These are phyloP conservation scores for Rhynchosporium secalis DNA, from an alignment of 2,329 filamentous ascomycete species.

Conservation along the genomic window DNA sequence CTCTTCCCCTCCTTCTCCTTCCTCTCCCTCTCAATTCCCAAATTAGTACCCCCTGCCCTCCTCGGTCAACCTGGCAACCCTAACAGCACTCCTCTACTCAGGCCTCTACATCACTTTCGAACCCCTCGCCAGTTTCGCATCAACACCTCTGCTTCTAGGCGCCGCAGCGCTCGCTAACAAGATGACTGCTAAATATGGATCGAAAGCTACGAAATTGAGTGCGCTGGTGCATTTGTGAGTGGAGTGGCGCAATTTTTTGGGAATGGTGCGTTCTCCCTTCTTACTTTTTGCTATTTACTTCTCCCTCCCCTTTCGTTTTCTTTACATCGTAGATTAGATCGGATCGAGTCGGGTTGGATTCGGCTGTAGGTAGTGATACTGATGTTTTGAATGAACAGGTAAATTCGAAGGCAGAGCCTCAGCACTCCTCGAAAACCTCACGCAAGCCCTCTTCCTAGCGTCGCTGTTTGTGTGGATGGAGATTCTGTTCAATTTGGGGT, in stretches of 20 bases:
- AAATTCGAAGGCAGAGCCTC: not conserved
- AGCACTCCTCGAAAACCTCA: not conserved
- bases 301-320: not conserved
- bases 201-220: not conserved
- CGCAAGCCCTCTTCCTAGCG: slow-evolving; percentile 1
- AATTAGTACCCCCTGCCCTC: not conserved
- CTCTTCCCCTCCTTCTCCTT: not conserved
- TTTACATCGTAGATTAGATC: not conserved
- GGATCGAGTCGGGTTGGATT: no score
- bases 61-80: not conserved
- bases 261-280: not conserved
- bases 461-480: slow-evolving; percentile 10
- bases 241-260: slow-evolving; percentile 4
- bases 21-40: no score
- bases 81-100: slow-evolving; percentile 5
- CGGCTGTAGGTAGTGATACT: no score
- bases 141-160: not conserved
- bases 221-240: not conserved
- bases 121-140: not conserved
- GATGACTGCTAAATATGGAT: not conserved
- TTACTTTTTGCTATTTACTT: not conserved
- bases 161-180: not conserved
- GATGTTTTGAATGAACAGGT: no score
- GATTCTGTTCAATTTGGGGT: not conserved
- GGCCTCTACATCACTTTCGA: not conserved